A percentile compares a stretch with the other conserved stretches of the same genome.
phyloP scores from a whole-genome alignment of 2,329 filamentous ascomycete genomes.

The Cladophialophora yegresii region DNA sequence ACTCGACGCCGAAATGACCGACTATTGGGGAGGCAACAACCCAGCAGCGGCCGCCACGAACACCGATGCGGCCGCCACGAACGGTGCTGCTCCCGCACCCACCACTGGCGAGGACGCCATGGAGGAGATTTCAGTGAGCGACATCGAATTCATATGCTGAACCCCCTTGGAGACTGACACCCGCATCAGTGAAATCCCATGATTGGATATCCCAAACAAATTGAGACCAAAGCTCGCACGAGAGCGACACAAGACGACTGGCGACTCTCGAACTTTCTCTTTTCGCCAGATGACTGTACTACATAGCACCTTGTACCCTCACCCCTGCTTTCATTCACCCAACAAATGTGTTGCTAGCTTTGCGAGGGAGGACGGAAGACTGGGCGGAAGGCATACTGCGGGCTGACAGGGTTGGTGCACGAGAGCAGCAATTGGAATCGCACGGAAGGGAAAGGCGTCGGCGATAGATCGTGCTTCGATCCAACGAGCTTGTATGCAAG shows the following conservation, averaged over 20 bases:
- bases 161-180: slow-evolving; percentile 30
- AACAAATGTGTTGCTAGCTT: slow-evolving; percentile 27
- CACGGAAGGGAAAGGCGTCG: background rate
- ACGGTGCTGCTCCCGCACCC: slow-evolving; percentile 52
- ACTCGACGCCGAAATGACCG: slow-evolving; percentile 94
- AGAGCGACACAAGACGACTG: background rate
- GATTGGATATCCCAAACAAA: slow-evolving; percentile 12
- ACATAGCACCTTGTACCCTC: slow-evolving; percentile 10
- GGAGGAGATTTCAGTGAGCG: slow-evolving; percentile 58
- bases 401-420: background rate
- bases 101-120: slow-evolving; percentile 54
- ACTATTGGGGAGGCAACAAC: slow-evolving; percentile 72
- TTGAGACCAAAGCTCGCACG: background rate
- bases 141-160: slow-evolving; percentile 29
- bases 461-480: background rate
- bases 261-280: slow-evolving; percentile 17
- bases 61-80: slow-evolving; percentile 48
- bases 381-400: background rate
- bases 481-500: background rate
- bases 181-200: slow-evolving; percentile 34
- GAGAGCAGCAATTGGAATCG: background rate
- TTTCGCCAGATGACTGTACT: slow-evolving; percentile 17
- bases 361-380: slow-evolving; percentile 10
- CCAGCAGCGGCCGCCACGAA: slow-evolving; percentile 47
- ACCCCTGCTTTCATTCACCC: slow-evolving; percentile 23